phyloP scores from a whole-genome alignment of 768 basidiomycete genomes.

The Pisolithus orientalis region DNA sequence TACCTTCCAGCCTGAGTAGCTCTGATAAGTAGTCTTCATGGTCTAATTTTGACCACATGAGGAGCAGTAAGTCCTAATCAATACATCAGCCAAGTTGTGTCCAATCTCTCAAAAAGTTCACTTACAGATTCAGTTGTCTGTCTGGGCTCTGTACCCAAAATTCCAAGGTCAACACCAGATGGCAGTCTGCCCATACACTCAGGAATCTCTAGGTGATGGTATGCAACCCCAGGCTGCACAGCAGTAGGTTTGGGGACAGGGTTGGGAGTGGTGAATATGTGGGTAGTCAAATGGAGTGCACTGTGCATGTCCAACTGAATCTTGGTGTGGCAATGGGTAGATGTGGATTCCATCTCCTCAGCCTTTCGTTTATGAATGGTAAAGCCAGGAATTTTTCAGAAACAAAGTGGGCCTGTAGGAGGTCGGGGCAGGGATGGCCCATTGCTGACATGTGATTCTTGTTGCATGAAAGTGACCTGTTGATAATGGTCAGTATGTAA shows the following conservation, averaged over 20 bases:
- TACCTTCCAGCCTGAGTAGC: slow-evolving; percentile 1
- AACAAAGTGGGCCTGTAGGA: not conserved
- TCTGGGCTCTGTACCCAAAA: not conserved
- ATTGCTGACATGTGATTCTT: not conserved
- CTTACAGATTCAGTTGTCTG: not conserved
- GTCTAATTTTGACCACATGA: not conserved
- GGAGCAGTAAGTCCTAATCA: not conserved
- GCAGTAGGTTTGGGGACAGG: not conserved
- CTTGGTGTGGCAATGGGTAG: not conserved
- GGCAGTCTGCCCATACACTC: not conserved
- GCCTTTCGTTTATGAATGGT: not conserved
- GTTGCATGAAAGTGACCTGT: not conserved
- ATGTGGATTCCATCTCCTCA: not conserved
- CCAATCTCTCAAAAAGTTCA: not conserved
- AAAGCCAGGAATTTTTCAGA: not conserved
- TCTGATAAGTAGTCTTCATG: slow-evolving; percentile 1
- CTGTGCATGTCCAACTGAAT: not conserved
- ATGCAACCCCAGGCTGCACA: not conserved
- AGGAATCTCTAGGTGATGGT: not conserved
- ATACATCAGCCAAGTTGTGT: not conserved
- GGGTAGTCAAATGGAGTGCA: not conserved
- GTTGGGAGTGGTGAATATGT: not conserved
- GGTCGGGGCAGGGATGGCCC: not conserved
- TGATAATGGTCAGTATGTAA: no score
- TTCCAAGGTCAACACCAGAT: not conserved